Base-by-base conservation (phyloP, 768 basidiomycete genomes). In the Leccinum uliginosum region DNA sequence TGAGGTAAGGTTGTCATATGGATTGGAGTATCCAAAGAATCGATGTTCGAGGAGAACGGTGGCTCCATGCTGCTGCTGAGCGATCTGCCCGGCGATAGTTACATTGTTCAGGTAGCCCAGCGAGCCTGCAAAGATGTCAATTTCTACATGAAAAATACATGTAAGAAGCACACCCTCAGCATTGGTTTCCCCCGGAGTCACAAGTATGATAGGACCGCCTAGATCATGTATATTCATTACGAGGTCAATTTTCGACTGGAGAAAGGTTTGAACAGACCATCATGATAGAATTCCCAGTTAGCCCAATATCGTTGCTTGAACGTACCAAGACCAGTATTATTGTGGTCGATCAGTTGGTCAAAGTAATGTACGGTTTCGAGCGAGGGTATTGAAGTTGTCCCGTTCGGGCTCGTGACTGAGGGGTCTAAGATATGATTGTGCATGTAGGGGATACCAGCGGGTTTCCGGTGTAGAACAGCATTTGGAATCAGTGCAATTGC, bases 301-400 rank as follows among this genome's bases (percentile, higher is more conserved):
- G 81, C 76, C 86, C 86, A 89, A 70, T 79, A 89, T 32, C 88
- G 80, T 70, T 89, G 88, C 65, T 82, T 75, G 71, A 91, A 91
- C 14, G 86, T 89, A n/a, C 88, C 88, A 26, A 82, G 72, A 24
- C 75, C 73, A 15, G 84, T 81, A 59, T 82, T 72, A 35, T 66
- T 75, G 65, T 82, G 82, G 62, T 83, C 80, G 52, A 68, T 72
- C 30, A 72, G 47, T 49, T 73, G 71, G 50, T 72, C 53, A 24
- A 73, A 73, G 51, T 68, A 55, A 54, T 72, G 71, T 0, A 69
- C 64, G 6, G 67, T 72, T 10, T 60, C 59, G 44, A 69, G 51
- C 4, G 67, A 50, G 8, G 72, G 72, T 12, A 64, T 32, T 32
- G 30, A 58, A 10, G 45, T 46, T 9, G 67, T 64, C 15, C 71